These are phyloP conservation scores for Pisolithus microcarpus DNA, from an alignment of 768 basidiomycete genomes.

Conservation along the genomic window DNA sequence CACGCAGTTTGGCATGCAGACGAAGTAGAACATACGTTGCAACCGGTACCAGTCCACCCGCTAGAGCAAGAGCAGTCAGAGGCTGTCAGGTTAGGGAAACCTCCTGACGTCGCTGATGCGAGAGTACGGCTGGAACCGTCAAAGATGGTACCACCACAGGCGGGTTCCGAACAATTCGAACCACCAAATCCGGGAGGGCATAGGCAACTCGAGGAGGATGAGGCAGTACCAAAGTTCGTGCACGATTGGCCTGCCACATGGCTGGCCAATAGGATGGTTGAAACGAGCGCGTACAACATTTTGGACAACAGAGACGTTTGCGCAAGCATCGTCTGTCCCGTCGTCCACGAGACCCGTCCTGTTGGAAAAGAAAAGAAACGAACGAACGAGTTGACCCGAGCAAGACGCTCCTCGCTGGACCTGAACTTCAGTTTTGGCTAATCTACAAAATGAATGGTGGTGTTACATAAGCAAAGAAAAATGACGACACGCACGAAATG, in stretches of 20 bases:
- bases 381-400: not conserved
- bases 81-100: slow-evolving; percentile 59
- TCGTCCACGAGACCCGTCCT: not conserved
- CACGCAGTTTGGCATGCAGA: slow-evolving; percentile 65
- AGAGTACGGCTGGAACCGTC: slow-evolving; percentile 55
- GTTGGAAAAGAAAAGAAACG: not conserved
- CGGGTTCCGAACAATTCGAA: slow-evolving; percentile 55
- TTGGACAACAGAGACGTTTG: not conserved
- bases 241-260: slow-evolving; percentile 21
- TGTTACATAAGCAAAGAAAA: not conserved
- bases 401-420: not conserved
- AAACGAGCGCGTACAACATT: slow-evolving; percentile 6
- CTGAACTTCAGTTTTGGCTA: too few species aligned
- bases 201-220: slow-evolving; percentile 36
- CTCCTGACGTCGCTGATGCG: slow-evolving; percentile 28
- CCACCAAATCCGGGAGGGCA: slow-evolving; percentile 85
- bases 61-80: slow-evolving; percentile 60
- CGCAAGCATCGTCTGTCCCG: slow-evolving; percentile 4
- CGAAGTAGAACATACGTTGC: slow-evolving; percentile 69
- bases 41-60: slow-evolving; percentile 74
- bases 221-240: slow-evolving; percentile 16
- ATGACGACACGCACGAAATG: not conserved
- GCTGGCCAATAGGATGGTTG: slow-evolving; percentile 7
- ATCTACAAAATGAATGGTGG: too few species aligned
- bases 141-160: slow-evolving; percentile 78